Evolutionary conservation across 176 grass and related monocot species (phyloP).

Genomic region (Triticum monococcum): DNA sequence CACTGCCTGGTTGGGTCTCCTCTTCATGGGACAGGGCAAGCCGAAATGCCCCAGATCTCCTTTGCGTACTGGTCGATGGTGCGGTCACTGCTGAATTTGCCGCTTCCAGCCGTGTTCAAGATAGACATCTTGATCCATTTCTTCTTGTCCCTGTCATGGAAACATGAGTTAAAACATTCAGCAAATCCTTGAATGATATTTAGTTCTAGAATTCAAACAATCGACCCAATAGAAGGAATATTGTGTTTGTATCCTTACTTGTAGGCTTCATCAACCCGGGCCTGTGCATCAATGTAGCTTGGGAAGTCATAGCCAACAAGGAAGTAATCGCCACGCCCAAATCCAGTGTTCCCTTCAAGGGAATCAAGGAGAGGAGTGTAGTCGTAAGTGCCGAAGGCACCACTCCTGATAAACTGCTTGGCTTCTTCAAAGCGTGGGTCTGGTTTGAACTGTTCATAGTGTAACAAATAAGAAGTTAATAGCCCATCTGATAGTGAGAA

Average conservation of each 20-base stretch:
- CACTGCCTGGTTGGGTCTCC: not conserved
- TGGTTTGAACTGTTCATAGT: slow-evolving; percentile 73
- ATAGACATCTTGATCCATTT: slow-evolving; percentile 95
- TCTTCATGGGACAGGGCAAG: slow-evolving; percentile 55
- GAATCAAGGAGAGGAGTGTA: slow-evolving; percentile 89
- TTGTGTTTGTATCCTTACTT: slow-evolving; percentile 62
- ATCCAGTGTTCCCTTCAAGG: slow-evolving; percentile 90
- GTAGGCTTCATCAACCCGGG: slow-evolving; percentile 83
- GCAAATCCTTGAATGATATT: not conserved
- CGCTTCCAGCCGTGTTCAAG: slow-evolving; percentile 89
- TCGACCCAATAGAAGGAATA: not conserved
- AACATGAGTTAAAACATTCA: slow-evolving; percentile 11
- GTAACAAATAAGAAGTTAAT: slow-evolving; percentile 17
- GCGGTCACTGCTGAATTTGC: slow-evolving; percentile 98
- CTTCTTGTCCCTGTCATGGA: slow-evolving; percentile 72
- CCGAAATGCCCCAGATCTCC: slow-evolving; percentile 84
- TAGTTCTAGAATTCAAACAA: slow-evolving; percentile 16
- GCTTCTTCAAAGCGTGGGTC: slow-evolving; percentile 96
- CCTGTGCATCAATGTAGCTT: slow-evolving; percentile 85
- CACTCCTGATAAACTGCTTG: slow-evolving; percentile 71
- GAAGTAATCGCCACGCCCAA: slow-evolving; percentile 96
- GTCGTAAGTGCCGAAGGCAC: slow-evolving; percentile 83
- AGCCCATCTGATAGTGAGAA: slow-evolving; percentile 19
- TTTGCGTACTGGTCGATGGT: slow-evolving; percentile 93
- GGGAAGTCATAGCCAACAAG: slow-evolving; percentile 97